Evolutionary conservation across 2,329 filamentous ascomycete genomes (phyloP).

Genomic region (Rugonectria rugulosa): DNA sequence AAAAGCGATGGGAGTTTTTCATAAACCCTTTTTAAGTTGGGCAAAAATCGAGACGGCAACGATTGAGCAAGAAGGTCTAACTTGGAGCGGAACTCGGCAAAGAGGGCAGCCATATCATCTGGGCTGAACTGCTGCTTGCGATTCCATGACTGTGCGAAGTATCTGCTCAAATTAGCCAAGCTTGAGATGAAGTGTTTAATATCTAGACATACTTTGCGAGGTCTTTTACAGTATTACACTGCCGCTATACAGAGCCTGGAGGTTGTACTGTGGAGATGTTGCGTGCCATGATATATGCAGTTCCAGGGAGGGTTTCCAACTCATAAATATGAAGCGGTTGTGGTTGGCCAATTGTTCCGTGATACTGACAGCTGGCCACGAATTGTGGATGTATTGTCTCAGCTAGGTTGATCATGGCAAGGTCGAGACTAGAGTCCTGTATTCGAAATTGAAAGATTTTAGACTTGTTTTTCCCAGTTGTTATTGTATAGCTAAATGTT

Average conservation of each 20-base stretch:
- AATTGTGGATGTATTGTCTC: neutral
- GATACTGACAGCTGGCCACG: neutral
- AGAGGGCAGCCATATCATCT: neutral
- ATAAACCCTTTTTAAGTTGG: neutral
- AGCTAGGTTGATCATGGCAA: neutral
- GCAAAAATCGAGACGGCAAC: neutral
- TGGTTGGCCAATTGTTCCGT: neutral
- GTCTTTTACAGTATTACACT: neutral
- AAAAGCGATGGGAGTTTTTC: neutral
- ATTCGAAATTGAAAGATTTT: neutral
- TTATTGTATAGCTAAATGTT: conserved; percentile 1
- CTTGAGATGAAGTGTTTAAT: neutral
- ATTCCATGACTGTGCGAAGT: neutral
- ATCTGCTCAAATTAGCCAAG: neutral
- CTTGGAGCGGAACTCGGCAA: neutral
- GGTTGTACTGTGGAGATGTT: neutral
- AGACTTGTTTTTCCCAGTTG: neutral
- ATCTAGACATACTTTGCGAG: neutral
- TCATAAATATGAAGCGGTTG: neutral
- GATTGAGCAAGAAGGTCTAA: neutral
- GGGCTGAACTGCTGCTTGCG: neutral
- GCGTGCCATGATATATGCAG: neutral
- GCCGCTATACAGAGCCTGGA: neutral
- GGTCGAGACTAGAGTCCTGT: neutral
- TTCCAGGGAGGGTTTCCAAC: neutral